Evolutionary conservation across 495 filamentous ascomycete genomes (phyloP), one percentile per base, ranked within the genome.

Genomic region (Podospora fimiseda): DNA sequence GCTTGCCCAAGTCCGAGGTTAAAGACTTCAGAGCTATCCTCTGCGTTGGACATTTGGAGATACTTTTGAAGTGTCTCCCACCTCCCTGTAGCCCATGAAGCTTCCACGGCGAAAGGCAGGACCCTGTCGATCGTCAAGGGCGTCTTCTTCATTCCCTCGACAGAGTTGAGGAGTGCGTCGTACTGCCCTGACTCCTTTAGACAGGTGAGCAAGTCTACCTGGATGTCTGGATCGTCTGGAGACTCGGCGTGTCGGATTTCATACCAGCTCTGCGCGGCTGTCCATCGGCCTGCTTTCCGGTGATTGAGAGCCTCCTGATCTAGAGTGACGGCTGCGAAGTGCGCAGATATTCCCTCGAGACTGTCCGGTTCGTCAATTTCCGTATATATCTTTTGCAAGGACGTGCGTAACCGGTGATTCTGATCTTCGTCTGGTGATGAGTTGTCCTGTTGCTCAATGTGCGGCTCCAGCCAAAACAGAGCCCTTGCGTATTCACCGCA

Each of bases 291-390:
- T 33, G 89, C 87, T 63, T 94, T 96, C 33, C 85, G 81, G 65
- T 97, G 90, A 57, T 91, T 90, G 47, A 96, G 74, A 30, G 95
- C 82, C 60, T 99, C 91, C 61, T 96, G 91, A 42, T 96, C 88
- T 48, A 95, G 80, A 52, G 90, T 84, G 16, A 96, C 73, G 9
- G 85, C 82, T 46, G 86, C 83, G 20, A 96, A 68, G 62, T 93
- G 83, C 4, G 86, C 82, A 9, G 92, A 96, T 43, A 99, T 88
- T 5, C 93, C 93, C 62, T 96, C 90, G 39, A 99, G 86, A 0
- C 94, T 91, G 67, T 99, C 93, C 1, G 93, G 93, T 60, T 99
- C 93, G 57, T 99, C 94, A 47, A 99, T 96, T 56, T 94, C 84
- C 1, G 88, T 90, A 67, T 97, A 99, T 38, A 96, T 96, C 16